Percentiles rank a stretch among this genome's conserved stretches.
phyloP scores from a whole-genome alignment of 75 land plant genomes.

The Adiantum capillusveneris region DNA sequence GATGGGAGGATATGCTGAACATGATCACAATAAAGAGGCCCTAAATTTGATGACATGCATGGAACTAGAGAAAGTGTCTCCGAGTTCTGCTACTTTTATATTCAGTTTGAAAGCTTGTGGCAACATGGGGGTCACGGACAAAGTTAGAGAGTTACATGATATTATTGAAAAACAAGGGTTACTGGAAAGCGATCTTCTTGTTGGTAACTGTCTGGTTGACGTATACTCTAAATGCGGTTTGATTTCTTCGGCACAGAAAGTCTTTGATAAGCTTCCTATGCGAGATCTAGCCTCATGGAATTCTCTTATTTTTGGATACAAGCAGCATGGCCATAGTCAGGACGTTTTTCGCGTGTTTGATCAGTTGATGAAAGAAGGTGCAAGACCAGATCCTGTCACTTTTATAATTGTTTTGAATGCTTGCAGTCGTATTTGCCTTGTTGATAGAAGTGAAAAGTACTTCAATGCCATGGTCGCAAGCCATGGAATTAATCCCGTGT shows the following conservation, averaged over 20 bases:
- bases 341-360: conserved; percentile 11
- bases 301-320: conserved; percentile 18
- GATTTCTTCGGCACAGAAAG: neutral
- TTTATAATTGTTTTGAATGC: conserved; percentile 10
- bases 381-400: conserved; percentile 14
- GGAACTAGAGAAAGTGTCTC: neutral
- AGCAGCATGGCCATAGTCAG: conserved; percentile 13
- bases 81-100: neutral
- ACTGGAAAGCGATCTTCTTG: no score
- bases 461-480: conserved; percentile 4
- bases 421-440: conserved; percentile 10
- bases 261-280: conserved; percentile 5
- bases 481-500: conserved; percentile 5
- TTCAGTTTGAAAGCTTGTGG: conserved; percentile 5
- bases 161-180: neutral
- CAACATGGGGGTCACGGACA: neutral
- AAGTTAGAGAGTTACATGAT: conserved; percentile 4
- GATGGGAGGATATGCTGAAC: neutral
- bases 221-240: conserved; percentile 12
- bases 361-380: conserved; percentile 9
- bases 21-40: conserved; percentile 1
- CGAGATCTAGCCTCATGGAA: conserved; percentile 7
- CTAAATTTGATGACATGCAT: neutral
- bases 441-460: conserved; percentile 8
- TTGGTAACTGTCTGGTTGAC: neutral